A percentile compares a stretch with the other conserved stretches of the same genome.
These are phyloP conservation scores for Curvularia verruculosa DNA, from an alignment of 2,329 filamentous ascomycete species.

Conservation along the genomic window DNA sequence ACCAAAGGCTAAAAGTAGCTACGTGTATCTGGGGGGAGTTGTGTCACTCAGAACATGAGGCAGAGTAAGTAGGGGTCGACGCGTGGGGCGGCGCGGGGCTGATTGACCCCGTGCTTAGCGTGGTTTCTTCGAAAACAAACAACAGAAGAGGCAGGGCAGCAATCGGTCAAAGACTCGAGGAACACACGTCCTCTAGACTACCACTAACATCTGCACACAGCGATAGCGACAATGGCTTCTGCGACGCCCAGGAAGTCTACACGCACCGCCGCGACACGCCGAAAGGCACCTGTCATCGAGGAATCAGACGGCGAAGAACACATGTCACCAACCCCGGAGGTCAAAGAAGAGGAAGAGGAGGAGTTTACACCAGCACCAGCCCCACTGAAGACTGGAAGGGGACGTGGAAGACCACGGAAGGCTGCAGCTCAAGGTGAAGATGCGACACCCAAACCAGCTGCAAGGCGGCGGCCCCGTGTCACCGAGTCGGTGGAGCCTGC, in stretches of 20 bases:
- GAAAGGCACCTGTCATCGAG: constrained; percentile 73
- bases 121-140: constrained; percentile 30
- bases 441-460: constrained; percentile 55
- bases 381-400: constrained; percentile 62
- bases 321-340: constrained; percentile 57
- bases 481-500: constrained; percentile 62
- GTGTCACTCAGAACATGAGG: neutral
- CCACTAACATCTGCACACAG: constrained; percentile 19
- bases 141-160: constrained; percentile 17
- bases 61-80: neutral
- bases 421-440: constrained; percentile 36
- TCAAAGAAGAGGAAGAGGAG: constrained; percentile 70
- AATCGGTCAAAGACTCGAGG: constrained; percentile 11
- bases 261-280: constrained; percentile 67
- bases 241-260: constrained; percentile 60
- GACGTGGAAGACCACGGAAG: constrained; percentile 62
- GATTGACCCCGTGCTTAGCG: constrained; percentile 26
- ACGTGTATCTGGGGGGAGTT: neutral
- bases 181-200: constrained; percentile 13
- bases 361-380: constrained; percentile 82
- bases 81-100: constrained; percentile 21
- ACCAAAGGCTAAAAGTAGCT: neutral
- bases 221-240: constrained; percentile 46
- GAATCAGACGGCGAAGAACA: constrained; percentile 78
- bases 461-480: constrained; percentile 55